A percentile compares a stretch with the other conserved stretches of the same genome.
Evolutionary conservation across 23 red algal species (phyloP).

Genomic region (Gracilaria vermiculophylla): DNA sequence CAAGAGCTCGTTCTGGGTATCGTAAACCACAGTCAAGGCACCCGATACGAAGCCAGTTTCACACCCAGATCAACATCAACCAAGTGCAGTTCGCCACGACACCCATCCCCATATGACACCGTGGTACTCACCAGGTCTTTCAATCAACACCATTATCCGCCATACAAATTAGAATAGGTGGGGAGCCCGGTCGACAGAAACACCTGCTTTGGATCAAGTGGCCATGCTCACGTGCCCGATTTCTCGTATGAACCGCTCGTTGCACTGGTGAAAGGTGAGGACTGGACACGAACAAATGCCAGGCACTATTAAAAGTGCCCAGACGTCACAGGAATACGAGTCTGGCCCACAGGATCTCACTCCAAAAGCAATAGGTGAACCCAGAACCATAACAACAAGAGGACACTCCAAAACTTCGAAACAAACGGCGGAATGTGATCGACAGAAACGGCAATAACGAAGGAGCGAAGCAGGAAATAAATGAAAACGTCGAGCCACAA

Average conservation of each 20-base stretch:
- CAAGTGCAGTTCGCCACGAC: neutral
- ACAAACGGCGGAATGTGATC: neutral
- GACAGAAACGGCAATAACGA: neutral
- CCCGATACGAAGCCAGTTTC: neutral
- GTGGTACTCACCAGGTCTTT: neutral
- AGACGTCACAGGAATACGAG: neutral
- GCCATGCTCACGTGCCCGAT: neutral
- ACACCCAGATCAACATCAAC: neutral
- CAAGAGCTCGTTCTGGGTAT: conserved; percentile 1
- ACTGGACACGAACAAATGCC: neutral
- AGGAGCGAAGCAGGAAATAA: neutral
- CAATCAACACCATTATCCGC: conserved; percentile 7
- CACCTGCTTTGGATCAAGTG: conserved; percentile 1
- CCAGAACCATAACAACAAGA: neutral
- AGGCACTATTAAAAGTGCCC: neutral
- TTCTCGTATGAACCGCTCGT: neutral
- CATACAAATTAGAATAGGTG: neutral
- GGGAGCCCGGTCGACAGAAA: neutral
- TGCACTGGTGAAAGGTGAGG: neutral
- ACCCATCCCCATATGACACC: neutral
- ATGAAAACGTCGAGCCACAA: neutral
- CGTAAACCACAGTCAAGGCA: neutral
- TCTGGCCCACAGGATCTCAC: neutral
- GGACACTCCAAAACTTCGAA: neutral
- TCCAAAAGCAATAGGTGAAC: too few relatives aligned